Evolutionary conservation across 257 asterid species (phyloP), one percentile per base, ranked within the genome.

Genomic region (Verbena officinalis): DNA sequence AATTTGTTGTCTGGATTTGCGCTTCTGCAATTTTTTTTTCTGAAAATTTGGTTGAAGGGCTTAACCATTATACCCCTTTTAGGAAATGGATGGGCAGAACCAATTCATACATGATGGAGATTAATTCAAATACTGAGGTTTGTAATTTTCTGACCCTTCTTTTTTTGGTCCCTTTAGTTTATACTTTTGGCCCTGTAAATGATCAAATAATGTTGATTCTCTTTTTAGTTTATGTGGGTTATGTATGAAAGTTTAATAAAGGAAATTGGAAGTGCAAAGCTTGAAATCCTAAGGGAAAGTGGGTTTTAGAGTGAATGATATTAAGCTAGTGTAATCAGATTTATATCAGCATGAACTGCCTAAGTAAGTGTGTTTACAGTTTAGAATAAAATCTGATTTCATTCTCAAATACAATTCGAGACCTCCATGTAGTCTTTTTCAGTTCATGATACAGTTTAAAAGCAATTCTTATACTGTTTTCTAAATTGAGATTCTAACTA

Each of bases 1-100:
- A 27, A 67, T 53, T 54, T 15, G 49, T n/a, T 38, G 2, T 38
- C 65, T 24, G 21, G 30, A 55, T 65, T 59, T 33, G 20, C 64
- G 38, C 2, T 7, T 43, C 12, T 7, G n/a, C n/a, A n/a, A n/a
- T 1, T 33, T 36, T 23, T 49, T 30, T 5, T 5, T 5, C 33
- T 27, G 33, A 2, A 27, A 27, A 12, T 46, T 55, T 44, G 49
- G 49, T 62, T 65, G 42, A 55, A 68, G 57, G 53, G 69, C 27
- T 70, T 60, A 49, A 73, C 65, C 56, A 70, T 39, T 73, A 74
- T 71, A 75, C 70, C 77, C 67, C 62, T 62, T 78, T 70, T 56
- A 46, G 77, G 75, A 60, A 74, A 79, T 81, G 81, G 62, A 43
- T 82, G 85, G 73, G 58, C 65, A 54, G 45, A 42, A 67, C 65